Percentiles rank a stretch among this genome's conserved stretches.
These are phyloP conservation scores for Astrocystis sublimbata DNA, from an alignment of 495 filamentous ascomycete species.

Conservation along the genomic window DNA sequence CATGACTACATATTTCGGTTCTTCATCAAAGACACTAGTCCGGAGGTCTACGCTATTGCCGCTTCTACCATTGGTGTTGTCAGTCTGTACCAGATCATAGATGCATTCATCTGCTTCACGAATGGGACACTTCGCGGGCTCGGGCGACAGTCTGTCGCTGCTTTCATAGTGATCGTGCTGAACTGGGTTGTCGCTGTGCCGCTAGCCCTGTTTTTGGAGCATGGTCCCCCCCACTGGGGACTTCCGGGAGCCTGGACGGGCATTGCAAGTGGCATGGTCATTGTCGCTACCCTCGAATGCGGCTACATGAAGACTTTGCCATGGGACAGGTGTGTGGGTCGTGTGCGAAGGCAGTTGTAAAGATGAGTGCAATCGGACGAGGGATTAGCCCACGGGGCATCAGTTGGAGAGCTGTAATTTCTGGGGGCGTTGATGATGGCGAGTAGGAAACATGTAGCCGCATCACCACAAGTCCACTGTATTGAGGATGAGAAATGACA, in stretches of 20 bases:
- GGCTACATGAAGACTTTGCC: slow-evolving; percentile 29
- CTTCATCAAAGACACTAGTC: slow-evolving; percentile 39
- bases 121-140: slow-evolving; percentile 71
- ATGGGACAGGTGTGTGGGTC: slow-evolving; percentile 32
- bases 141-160: slow-evolving; percentile 68
- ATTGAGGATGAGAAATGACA: neutral
- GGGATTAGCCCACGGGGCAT: neutral
- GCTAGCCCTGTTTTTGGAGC: slow-evolving; percentile 64
- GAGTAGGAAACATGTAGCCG: no score
- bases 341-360: slow-evolving; percentile 7
- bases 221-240: slow-evolving; percentile 56
- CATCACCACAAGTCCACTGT: no score
- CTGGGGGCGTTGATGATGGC: neutral
- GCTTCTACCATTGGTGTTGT: slow-evolving; percentile 39
- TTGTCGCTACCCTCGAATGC: slow-evolving; percentile 35
- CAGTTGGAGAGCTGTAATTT: neutral
- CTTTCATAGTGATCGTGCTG: slow-evolving; percentile 68
- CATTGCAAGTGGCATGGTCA: slow-evolving; percentile 57
- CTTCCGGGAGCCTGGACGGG: slow-evolving; percentile 69
- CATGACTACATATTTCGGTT: slow-evolving; percentile 35
- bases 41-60: slow-evolving; percentile 26
- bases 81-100: slow-evolving; percentile 37
- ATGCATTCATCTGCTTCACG: slow-evolving; percentile 44
- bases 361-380: neutral
- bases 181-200: slow-evolving; percentile 78